Conservation (phyloP, 2,329 filamentous ascomycete genomes). For the Sordariomycetes sp. region DNA sequence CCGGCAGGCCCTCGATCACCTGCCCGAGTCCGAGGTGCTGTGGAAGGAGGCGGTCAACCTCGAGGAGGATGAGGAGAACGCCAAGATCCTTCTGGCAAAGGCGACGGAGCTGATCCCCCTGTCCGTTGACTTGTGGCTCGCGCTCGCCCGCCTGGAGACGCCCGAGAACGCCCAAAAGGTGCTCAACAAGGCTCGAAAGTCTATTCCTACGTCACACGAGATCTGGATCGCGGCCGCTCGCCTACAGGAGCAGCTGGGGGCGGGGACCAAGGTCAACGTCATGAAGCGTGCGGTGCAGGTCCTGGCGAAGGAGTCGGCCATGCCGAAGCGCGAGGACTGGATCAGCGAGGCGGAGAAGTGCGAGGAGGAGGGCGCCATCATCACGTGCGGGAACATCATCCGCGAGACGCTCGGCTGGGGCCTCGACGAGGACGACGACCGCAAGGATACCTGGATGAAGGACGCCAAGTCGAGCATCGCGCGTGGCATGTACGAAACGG, state of each 20-base stretch:
- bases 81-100: conserved; percentile 78
- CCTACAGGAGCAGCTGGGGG: conserved; percentile 77
- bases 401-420: conserved; percentile 87
- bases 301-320: conserved; percentile 80
- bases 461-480: conserved; percentile 76
- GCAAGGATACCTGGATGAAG: conserved; percentile 91
- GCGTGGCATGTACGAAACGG: conserved; percentile 76
- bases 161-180: conserved; percentile 90
- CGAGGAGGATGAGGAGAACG: conserved; percentile 81
- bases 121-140: conserved; percentile 90
- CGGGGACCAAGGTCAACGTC: conserved; percentile 68
- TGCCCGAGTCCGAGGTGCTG: conserved; percentile 87
- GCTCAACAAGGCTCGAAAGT: conserved; percentile 87
- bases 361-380: conserved; percentile 76
- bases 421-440: conserved; percentile 89
- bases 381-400: conserved; percentile 83
- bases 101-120: conserved; percentile 90
- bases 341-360: conserved; percentile 89
- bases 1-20: conserved; percentile 78
- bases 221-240: conserved; percentile 94
- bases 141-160: conserved; percentile 76
- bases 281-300: conserved; percentile 91
- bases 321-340: conserved; percentile 97
- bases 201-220: conserved; percentile 82
- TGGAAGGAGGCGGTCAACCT: conserved; percentile 97